These are phyloP conservation scores for Ascochyta viciae-villosae DNA, from an alignment of 2,329 filamentous ascomycete species.

Conservation along the genomic window DNA sequence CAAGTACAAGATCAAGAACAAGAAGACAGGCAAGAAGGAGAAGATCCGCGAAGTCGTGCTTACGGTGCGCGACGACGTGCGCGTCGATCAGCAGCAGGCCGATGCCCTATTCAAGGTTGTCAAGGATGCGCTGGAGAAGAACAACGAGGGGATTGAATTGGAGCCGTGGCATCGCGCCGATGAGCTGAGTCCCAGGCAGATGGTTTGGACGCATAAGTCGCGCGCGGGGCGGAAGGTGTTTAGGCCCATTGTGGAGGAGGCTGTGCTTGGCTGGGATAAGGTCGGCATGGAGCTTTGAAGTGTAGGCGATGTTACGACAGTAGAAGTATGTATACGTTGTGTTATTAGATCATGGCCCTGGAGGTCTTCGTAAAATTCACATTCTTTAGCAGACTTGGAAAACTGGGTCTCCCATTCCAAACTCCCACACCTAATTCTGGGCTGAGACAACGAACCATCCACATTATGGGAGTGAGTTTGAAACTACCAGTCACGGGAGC, in stretches of 20 bases:
- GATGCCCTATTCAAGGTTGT: slow-evolving; percentile 53
- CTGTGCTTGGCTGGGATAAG: slow-evolving; percentile 51
- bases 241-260: slow-evolving; percentile 55
- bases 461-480: too few species aligned
- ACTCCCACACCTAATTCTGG: background rate
- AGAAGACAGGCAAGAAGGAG: slow-evolving; percentile 51
- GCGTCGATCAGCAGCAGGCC: slow-evolving; percentile 54
- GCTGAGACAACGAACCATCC: too few species aligned
- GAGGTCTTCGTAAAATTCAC: background rate
- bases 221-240: slow-evolving; percentile 55
- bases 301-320: too few species aligned
- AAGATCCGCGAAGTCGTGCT: slow-evolving; percentile 58
- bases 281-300: slow-evolving; percentile 8
- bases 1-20: slow-evolving; percentile 54
- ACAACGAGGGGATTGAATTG: slow-evolving; percentile 46
- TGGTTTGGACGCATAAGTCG: slow-evolving; percentile 55
- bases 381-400: background rate
- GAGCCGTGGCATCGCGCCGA: slow-evolving; percentile 54
- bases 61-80: slow-evolving; percentile 54
- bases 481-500: background rate
- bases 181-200: slow-evolving; percentile 54
- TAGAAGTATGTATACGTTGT: background rate
- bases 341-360: background rate
- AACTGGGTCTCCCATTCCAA: too few species aligned
- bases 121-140: slow-evolving; percentile 52